Evolutionary conservation across 1,139 yeast genomes (phyloP).

Genomic region (Pichia inconspicua): DNA sequence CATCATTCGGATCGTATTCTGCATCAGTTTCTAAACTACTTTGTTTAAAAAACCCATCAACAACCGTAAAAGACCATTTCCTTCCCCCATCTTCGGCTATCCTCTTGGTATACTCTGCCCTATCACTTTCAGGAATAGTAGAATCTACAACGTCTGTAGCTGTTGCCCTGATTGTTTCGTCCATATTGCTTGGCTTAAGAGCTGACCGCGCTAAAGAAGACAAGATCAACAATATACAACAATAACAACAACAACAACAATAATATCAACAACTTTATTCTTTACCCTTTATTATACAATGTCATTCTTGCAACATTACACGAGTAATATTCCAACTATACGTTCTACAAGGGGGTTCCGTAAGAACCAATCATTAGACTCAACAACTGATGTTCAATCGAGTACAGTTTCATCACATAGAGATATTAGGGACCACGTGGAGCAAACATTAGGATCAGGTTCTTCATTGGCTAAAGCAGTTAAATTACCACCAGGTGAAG

Average conservation of each 20-base stretch:
- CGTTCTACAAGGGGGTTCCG: slow-evolving; percentile 13
- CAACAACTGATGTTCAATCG: slow-evolving; percentile 25
- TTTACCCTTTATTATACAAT: background rate
- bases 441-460: slow-evolving; percentile 90
- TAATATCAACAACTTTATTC: background rate
- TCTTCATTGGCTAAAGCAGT: slow-evolving; percentile 89
- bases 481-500: slow-evolving; percentile 88
- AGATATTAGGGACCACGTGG: slow-evolving; percentile 42
- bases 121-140: slow-evolving; percentile 4
- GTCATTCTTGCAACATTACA: background rate
- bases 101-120: background rate
- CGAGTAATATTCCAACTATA: background rate
- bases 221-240: background rate
- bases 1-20: slow-evolving; percentile 38
- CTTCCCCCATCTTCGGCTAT: slow-evolving; percentile 5
- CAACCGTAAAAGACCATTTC: slow-evolving; percentile 39
- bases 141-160: slow-evolving; percentile 23
- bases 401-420: slow-evolving; percentile 38
- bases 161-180: slow-evolving; percentile 16
- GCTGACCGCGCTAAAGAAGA: background rate
- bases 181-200: background rate
- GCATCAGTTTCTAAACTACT: slow-evolving; percentile 40
- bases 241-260: background rate
- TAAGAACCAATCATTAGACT: slow-evolving; percentile 24
- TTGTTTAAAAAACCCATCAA: slow-evolving; percentile 47